Conservation (phyloP, 805 yeast genomes). For the Spathaspora boniae region DNA sequence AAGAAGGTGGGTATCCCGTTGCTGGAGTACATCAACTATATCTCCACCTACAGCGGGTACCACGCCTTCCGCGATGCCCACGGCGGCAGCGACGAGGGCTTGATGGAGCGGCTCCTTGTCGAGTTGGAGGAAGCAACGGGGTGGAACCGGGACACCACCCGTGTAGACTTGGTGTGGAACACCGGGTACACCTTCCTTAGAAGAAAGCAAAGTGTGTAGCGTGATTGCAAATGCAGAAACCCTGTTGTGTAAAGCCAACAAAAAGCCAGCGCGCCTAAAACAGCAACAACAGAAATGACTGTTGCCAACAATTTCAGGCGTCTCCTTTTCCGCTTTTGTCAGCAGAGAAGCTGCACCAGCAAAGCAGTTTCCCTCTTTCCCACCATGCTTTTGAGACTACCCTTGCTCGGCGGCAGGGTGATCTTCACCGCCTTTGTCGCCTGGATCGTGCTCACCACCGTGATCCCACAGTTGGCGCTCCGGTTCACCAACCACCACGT, state of each 20-base stretch:
- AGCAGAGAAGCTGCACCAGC: too few species aligned
- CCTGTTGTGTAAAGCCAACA: constrained; percentile 4
- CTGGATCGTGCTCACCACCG: constrained; percentile 40
- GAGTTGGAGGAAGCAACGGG: constrained; percentile 40
- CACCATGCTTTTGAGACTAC: too few species aligned
- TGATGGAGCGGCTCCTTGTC: constrained; percentile 27
- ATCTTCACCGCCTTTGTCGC: constrained; percentile 23
- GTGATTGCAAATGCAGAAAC: neutral
- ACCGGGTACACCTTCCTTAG: constrained; percentile 50
- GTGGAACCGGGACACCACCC: constrained; percentile 41
- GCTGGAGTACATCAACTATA: constrained; percentile 46
- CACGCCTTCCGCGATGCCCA: constrained; percentile 50
- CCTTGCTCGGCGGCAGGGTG: too few species aligned
- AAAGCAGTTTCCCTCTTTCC: constrained; percentile 11
- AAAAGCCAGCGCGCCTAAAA: constrained; percentile 3
- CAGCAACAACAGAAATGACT: neutral
- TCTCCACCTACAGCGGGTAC: constrained; percentile 69
- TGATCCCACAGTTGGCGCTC: constrained; percentile 33
- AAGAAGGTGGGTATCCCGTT: constrained; percentile 41
- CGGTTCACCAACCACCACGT: constrained; percentile 28
- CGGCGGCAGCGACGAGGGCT: constrained; percentile 28
- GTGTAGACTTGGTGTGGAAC: constrained; percentile 44
- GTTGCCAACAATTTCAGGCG: constrained; percentile 5
- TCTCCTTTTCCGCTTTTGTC: too few species aligned
- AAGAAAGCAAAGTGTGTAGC: constrained; percentile 17